Evolutionary conservation across 495 filamentous ascomycete species (phyloP).

Genomic region (Daldinia decipiens): DNA sequence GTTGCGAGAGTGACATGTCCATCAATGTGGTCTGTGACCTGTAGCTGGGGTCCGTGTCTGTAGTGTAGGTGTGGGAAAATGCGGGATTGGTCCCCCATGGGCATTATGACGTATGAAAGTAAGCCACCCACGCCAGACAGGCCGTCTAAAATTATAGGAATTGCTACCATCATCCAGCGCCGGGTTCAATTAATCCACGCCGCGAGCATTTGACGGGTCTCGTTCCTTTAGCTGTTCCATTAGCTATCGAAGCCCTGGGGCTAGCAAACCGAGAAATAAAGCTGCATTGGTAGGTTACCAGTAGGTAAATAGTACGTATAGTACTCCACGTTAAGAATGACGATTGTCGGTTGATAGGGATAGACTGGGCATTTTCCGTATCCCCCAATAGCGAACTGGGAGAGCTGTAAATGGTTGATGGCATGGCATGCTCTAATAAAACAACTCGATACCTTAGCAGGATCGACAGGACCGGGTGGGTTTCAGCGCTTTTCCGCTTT

Average conservation of each 20-base stretch:
- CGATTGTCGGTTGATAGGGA: slow-evolving; percentile 43
- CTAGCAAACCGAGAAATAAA: slow-evolving; percentile 15
- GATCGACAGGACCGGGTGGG: slow-evolving; percentile 38
- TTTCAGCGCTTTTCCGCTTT: slow-evolving; percentile 41
- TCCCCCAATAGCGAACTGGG: slow-evolving; percentile 18
- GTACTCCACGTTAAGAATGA: slow-evolving; percentile 42
- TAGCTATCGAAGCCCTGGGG: neutral
- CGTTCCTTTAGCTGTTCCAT: slow-evolving; percentile 2
- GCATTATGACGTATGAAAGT: slow-evolving; percentile 44
- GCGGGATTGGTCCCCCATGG: slow-evolving; percentile 44
- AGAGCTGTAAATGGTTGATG: slow-evolving; percentile 34
- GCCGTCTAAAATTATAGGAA: slow-evolving; percentile 21
- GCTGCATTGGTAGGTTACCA: slow-evolving; percentile 39
- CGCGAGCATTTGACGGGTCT: slow-evolving; percentile 22
- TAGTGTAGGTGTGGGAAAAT: slow-evolving; percentile 34
- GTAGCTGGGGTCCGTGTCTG: slow-evolving; percentile 8
- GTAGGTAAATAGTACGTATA: slow-evolving; percentile 11
- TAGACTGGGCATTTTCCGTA: slow-evolving; percentile 32
- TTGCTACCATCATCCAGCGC: slow-evolving; percentile 25
- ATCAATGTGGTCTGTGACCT: slow-evolving; percentile 37
- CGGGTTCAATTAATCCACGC: slow-evolving; percentile 26
- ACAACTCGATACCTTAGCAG: slow-evolving; percentile 32
- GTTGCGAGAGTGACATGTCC: slow-evolving; percentile 15
- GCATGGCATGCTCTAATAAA: slow-evolving; percentile 41
- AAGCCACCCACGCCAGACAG: slow-evolving; percentile 40